phyloP scores from a whole-genome alignment of 257 asterid species.

The Petrea volubilis region DNA sequence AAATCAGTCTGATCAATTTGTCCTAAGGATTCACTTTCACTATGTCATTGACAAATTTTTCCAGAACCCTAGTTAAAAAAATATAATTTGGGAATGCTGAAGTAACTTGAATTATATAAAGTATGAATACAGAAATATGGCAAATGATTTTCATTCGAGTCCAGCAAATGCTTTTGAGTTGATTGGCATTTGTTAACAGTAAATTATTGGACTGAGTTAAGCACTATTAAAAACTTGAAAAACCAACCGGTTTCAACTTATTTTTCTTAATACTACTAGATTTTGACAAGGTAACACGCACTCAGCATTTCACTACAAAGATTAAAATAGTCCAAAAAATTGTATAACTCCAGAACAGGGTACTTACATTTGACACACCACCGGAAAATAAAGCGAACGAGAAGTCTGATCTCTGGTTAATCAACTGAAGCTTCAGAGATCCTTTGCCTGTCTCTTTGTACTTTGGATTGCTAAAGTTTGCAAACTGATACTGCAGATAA shows the following conservation, averaged over 20 bases:
- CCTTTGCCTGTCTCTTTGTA: slow-evolving; percentile 76
- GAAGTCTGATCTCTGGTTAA: slow-evolving; percentile 93
- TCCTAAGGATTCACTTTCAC: neutral
- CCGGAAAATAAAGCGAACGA: slow-evolving; percentile 88
- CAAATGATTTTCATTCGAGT: neutral
- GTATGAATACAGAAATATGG: no score
- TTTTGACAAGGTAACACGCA: neutral
- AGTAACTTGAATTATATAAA: neutral
- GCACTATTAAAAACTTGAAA: no score
- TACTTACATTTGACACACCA: slow-evolving; percentile 66
- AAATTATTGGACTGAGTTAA: neutral
- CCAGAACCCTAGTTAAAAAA: neutral
- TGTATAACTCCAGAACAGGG: neutral
- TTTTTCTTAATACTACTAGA: neutral
- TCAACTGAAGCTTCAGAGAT: slow-evolving; percentile 72
- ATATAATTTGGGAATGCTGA: neutral
- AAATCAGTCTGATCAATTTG: neutral
- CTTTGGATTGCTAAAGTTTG: slow-evolving; percentile 60
- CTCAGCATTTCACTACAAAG: neutral
- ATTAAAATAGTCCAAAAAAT: neutral
- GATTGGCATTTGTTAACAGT: neutral
- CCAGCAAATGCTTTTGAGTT: neutral
- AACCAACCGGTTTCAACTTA: neutral
- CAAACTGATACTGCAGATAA: slow-evolving; percentile 78
- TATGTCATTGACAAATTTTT: neutral